Evolutionary conservation across 192 early-diverging fungal species (phyloP).

Genomic region (Chytriomyces sp.): DNA sequence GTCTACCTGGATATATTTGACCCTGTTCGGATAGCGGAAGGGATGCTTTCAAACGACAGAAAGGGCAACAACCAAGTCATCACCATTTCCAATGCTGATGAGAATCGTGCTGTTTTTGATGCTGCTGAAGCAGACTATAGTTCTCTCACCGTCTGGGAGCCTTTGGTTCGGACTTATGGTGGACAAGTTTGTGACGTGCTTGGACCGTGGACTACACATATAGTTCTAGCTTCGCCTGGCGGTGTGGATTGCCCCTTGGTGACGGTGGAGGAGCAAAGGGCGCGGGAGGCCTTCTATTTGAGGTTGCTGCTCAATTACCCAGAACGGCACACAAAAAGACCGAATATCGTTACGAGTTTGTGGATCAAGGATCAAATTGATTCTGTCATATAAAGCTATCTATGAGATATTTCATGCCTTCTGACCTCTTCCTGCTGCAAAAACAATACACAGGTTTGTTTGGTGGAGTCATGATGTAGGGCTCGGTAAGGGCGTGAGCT

Average conservation of each 20-base stretch:
- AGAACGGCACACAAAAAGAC: conserved; percentile 15
- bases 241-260: neutral
- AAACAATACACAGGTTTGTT: too few species aligned
- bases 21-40: conserved; percentile 11
- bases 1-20: conserved; percentile 37
- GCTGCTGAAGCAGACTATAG: neutral
- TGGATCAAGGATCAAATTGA: conserved; percentile 24
- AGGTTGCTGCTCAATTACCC: conserved; percentile 25
- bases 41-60: conserved; percentile 3
- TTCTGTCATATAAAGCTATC: too few species aligned
- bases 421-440: too few species aligned
- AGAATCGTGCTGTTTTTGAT: neutral
- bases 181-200: conserved; percentile 8
- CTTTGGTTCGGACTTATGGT: conserved; percentile 12
- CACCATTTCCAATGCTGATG: conserved; percentile 6
- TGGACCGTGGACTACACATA: conserved; percentile 28
- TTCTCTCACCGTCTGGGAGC: conserved; percentile 1
- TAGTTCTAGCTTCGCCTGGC: conserved; percentile 16
- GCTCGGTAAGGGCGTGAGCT: too few species aligned
- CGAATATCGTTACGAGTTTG: conserved; percentile 9
- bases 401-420: too few species aligned
- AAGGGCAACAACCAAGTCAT: neutral
- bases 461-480: too few species aligned
- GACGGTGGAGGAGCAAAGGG: neutral
- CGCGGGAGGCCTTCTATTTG: conserved; percentile 8